Conservation (phyloP, 805 yeast species). For the Cyberlindnera japonica region DNA sequence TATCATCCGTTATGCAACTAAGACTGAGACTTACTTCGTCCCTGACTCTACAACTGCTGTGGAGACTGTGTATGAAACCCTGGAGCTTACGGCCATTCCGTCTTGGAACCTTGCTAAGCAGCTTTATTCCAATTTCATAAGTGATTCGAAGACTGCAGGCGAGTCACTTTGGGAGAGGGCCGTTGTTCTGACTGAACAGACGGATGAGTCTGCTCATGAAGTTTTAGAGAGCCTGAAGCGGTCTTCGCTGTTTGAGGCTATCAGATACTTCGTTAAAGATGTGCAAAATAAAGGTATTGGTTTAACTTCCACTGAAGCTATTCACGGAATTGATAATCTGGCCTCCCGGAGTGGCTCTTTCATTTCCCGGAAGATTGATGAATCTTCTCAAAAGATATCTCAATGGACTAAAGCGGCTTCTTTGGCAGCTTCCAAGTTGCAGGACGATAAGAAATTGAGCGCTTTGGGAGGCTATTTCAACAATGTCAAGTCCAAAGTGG, state of each 20-base stretch:
- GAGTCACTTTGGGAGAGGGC: slow-evolving; percentile 4
- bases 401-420: too few relatives aligned
- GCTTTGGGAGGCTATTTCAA: too few relatives aligned
- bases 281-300: background rate
- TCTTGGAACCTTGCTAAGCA: slow-evolving; percentile 15
- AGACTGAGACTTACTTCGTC: slow-evolving; percentile 16
- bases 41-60: slow-evolving; percentile 14
- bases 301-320: background rate
- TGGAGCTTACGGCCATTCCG: slow-evolving; percentile 4
- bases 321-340: background rate
- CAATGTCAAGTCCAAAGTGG: too few relatives aligned
- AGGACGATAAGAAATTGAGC: too few relatives aligned
- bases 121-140: slow-evolving; percentile 8
- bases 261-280: background rate
- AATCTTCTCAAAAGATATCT: too few relatives aligned
- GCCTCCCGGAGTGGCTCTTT: too few relatives aligned
- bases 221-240: background rate
- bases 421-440: too few relatives aligned
- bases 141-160: slow-evolving; percentile 6
- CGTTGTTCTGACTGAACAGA: background rate
- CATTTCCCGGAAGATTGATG: too few relatives aligned
- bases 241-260: background rate
- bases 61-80: slow-evolving; percentile 11
- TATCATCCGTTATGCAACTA: slow-evolving; percentile 14
- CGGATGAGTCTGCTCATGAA: background rate